Conservation (phyloP, 495 filamentous ascomycete genomes). For the Tuber microsphaerosporum region DNA sequence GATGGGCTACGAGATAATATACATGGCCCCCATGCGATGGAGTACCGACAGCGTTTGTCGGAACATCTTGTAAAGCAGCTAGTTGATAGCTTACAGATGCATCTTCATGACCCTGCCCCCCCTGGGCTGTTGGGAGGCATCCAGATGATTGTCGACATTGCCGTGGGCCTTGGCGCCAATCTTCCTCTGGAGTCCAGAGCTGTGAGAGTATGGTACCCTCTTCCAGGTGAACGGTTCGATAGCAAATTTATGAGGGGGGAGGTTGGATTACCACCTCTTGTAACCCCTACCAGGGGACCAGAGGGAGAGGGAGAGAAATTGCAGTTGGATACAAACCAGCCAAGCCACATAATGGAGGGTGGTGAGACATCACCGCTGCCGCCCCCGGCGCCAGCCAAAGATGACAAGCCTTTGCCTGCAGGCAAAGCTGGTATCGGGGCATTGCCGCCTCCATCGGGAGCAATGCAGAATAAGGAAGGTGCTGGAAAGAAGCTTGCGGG, state of each 20-base stretch:
- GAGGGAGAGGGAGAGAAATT: slow-evolving; percentile 44
- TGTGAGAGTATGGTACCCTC: slow-evolving; percentile 75
- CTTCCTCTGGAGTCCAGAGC: slow-evolving; percentile 87
- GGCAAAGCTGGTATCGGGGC: slow-evolving; percentile 31
- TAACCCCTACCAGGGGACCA: slow-evolving; percentile 39
- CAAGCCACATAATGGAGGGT: slow-evolving; percentile 4
- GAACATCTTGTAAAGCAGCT: slow-evolving; percentile 63
- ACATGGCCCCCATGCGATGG: slow-evolving; percentile 55
- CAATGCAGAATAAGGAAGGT: slow-evolving; percentile 24
- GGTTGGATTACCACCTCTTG: slow-evolving; percentile 62
- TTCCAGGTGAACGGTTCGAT: slow-evolving; percentile 61
- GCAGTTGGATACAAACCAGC: slow-evolving; percentile 46
- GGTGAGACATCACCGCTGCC: slow-evolving; percentile 8
- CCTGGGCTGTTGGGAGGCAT: slow-evolving; percentile 71
- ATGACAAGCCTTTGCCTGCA: slow-evolving; percentile 26
- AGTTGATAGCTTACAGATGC: slow-evolving; percentile 58
- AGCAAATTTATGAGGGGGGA: slow-evolving; percentile 78
- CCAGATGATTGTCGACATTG: slow-evolving; percentile 87
- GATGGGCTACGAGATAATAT: slow-evolving; percentile 77
- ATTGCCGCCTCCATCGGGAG: slow-evolving; percentile 16
- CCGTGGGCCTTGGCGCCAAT: slow-evolving; percentile 76
- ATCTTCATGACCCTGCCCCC: slow-evolving; percentile 67
- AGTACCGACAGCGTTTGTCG: slow-evolving; percentile 59
- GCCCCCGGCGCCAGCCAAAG: slow-evolving; percentile 28
- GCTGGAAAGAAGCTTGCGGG: slow-evolving; percentile 27